Evolutionary conservation across 441 rosid species (phyloP).

Genomic region (Erodium trifolium): DNA sequence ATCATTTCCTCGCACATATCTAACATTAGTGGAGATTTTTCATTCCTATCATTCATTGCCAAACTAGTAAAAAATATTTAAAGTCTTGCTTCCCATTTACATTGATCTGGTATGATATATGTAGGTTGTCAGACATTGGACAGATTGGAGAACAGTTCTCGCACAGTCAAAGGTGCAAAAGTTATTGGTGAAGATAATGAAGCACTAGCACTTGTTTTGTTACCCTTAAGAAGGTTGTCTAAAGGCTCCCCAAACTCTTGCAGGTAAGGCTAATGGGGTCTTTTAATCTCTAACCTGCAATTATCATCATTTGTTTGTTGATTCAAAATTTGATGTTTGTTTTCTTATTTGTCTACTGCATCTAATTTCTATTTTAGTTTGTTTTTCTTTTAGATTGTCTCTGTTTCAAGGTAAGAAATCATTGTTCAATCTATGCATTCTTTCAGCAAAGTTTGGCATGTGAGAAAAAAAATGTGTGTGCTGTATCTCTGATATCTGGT

Average conservation of each 20-base stretch:
- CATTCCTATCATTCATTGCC: neutral
- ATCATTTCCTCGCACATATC: neutral
- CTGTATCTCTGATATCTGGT: neutral
- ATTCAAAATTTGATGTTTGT: neutral
- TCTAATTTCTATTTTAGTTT: neutral
- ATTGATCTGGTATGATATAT: constrained; percentile 13
- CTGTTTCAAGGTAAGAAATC: neutral
- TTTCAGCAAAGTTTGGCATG: neutral
- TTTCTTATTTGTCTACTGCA: neutral
- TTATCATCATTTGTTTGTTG: constrained; percentile 1
- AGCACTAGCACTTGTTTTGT: constrained; percentile 49
- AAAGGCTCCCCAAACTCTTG: constrained; percentile 45
- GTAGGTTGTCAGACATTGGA: constrained; percentile 61
- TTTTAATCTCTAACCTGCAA: neutral
- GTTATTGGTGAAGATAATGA: constrained; percentile 64
- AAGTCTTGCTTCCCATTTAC: neutral
- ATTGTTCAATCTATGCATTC: neutral
- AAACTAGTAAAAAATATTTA: neutral
- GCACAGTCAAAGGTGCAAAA: constrained; percentile 86
- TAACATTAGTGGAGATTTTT: neutral
- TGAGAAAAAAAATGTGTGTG: neutral
- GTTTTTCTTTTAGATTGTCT: neutral
- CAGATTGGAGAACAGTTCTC: constrained; percentile 70
- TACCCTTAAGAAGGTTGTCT: constrained; percentile 68
- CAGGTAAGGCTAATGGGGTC: constrained; percentile 40